These are phyloP conservation scores for Puccinia polysora DNA, from an alignment of 1,284 basidiomycete genomes.

Conservation along the genomic window DNA sequence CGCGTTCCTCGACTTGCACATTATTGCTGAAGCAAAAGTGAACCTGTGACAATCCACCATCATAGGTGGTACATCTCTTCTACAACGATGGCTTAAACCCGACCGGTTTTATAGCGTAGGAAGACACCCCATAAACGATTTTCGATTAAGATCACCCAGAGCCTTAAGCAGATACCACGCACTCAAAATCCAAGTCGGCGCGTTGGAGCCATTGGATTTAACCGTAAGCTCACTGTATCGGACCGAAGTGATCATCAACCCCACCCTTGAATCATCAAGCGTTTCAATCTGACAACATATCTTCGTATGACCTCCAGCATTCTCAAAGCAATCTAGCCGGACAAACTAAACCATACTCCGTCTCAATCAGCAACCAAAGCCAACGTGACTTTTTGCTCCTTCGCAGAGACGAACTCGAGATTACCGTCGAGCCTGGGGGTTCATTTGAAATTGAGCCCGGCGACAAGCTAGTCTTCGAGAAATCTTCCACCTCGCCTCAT, in stretches of 20 bases:
- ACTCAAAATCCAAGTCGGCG: background rate
- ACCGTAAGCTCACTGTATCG: background rate
- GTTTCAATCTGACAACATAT: background rate
- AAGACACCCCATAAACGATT: slow-evolving; percentile 25
- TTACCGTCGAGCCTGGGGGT: background rate
- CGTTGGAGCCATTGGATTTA: background rate
- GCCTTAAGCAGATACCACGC: slow-evolving; percentile 3
- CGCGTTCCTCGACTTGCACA: no score
- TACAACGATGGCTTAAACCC: slow-evolving; percentile 33
- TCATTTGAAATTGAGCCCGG: background rate
- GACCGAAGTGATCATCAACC: background rate
- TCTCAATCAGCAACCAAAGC: slow-evolving; percentile 18
- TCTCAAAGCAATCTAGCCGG: background rate
- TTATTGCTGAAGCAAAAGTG: no score
- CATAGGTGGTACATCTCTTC: no score
- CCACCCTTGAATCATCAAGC: background rate
- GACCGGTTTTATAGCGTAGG: slow-evolving; percentile 15
- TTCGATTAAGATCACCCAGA: background rate
- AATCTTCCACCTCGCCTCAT: background rate
- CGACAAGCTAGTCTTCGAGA: background rate
- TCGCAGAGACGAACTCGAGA: background rate
- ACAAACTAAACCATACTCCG: slow-evolving; percentile 7
- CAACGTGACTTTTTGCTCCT: background rate
- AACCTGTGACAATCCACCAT: no score
- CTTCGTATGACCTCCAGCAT: background rate